Evolutionary conservation across 2,329 filamentous ascomycete genomes (phyloP), one percentile per base, ranked within the genome.

Genomic region (Cordyceps militaris): DNA sequence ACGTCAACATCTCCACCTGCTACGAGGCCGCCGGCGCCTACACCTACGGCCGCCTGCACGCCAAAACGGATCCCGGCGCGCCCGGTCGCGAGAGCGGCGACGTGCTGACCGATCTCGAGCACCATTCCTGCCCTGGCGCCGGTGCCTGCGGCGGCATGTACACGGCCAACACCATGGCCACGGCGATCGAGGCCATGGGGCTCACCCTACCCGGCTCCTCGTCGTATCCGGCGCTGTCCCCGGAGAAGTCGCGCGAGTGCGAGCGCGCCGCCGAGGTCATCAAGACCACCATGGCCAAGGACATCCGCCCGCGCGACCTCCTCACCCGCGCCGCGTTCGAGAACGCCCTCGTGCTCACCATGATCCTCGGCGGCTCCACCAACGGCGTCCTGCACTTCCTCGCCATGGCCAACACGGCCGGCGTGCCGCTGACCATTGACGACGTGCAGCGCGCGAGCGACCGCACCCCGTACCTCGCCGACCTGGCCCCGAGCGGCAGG

Each of bases 71-170:
- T 62, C 76, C 82, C 13, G 84, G 80, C 14, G 74, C 85, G 58
- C 80, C 81, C 3, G 83, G 85, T 50, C 86, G 87, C 44, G 84
- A 96, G 68, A 96, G 97, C 73, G 88, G 81, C 63, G 94, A 99
- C 68, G 81, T 93, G 75, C 87, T 95, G 76, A 83, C 91, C 72
- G 94, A 97, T 73, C 93, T 97, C 68, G 96, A 97, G 71, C 84
- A 91, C 61, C 80, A 97, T 69, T 92, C 94, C 44, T 97, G 92
- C 58, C 74, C 74, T 46, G 74, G 74, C 34, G 69, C 72, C 42
- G 88, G 88, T 40, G 88, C 88, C 34, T 92, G 88, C 63, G 88
- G 87, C 59, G 86, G 86, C 59, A 89, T 93, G 89, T 93, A 89
- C 73, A 93, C 89, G 0, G 89, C 89, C 59, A 93, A 93, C 71